Base-by-base conservation (phyloP, 2,329 filamentous ascomycete genomes). In the Bertia moriformis region DNA sequence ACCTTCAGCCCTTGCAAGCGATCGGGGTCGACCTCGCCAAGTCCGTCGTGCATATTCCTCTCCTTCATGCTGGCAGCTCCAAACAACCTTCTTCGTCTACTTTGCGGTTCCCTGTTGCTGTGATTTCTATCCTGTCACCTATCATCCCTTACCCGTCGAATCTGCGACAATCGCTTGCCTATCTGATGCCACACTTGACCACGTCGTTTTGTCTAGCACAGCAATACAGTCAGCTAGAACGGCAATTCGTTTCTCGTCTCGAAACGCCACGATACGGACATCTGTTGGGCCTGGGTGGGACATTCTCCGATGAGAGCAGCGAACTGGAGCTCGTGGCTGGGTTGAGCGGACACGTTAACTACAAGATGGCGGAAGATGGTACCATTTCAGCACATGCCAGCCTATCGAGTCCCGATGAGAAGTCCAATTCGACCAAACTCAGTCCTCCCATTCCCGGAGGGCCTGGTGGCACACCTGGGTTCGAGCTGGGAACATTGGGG, bases 21-120 rank as follows among this genome's bases (percentile, higher is more conserved):
- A 78, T 79, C 45, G 74, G 74, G 5, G 58, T 78, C 14, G 74
- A 79, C 49, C 59, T 62, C 43, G 70, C 73, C 1, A 77, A 71
- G 46, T 77, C 72, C 4, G 59, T 79, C 17, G 67, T 73, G 18
- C 74, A 79, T 49, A 65, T 78, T 38, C 74, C 74, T 18, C 58
- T 79, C 15, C 54, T 78, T 29, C 66, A 69, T 48, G 66, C 65
- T 3, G 59, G 60, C 2, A 45, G 67, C n/a, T 68, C 65, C 3
- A 62, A 66, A 43, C 59, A 46, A 58, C 69, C 55, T 13, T 44
- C 49, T 4, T 49, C 55, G 13, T 49, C 47, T 14, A 60, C 56
- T 2, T 42, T 65, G 24, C 50, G 61, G 39, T 65, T 65, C 45
- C 74, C 74, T 0, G 71, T 78, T 39, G 73, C 73, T 2, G 67